Base-by-base conservation (phyloP, 257 asterid genomes). In the Mentha longifolia region DNA sequence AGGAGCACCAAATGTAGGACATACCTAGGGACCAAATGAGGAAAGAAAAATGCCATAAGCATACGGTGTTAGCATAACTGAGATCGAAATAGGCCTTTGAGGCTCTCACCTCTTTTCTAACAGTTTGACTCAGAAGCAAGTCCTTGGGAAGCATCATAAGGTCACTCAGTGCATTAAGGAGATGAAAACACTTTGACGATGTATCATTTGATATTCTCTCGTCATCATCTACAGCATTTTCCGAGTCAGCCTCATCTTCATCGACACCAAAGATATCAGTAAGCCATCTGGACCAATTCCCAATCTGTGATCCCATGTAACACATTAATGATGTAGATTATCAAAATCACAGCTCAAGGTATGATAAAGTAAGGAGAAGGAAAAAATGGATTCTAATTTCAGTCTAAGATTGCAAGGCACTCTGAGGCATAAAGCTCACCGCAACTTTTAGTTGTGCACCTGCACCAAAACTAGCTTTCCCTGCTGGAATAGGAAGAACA, bases 111-210 rank as follows among this genome's bases (percentile, higher is more conserved):
- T 92, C 96, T 84, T 85, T 88, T 80, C 98, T 79, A 65, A 82
- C 70, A 22, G 92, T 82, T 37, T 67, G 86, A 64, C 92, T 85
- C 68, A 89, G 73, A 43, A 89, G 83, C 95, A 89, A 80, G 80
- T 92, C 98, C 83, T 92, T 92, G 4, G 98, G 98, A 56, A 92
- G 96, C 98, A 92, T 92, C 96, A 92, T 87, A 9, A 92, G 95
- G 76, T 92, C 96, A 81, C 98, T 89, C 82, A 92, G 74, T 42
- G 92, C 89, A 71, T 87, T 87, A 67, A 92, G 90, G 68, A 89
- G 96, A 80, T 71, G 77, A 72, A 92, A 92, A 59, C 87, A 72
- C 78, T 87, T 87, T 2, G 81, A 71, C 25, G 93, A 77, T 37
- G 84, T 65, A 56, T 86, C 88, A 11, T 71, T 25, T 10, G 84